Conservation (phyloP, 306 rosid genomes). For the Astragalus membranaceus region DNA sequence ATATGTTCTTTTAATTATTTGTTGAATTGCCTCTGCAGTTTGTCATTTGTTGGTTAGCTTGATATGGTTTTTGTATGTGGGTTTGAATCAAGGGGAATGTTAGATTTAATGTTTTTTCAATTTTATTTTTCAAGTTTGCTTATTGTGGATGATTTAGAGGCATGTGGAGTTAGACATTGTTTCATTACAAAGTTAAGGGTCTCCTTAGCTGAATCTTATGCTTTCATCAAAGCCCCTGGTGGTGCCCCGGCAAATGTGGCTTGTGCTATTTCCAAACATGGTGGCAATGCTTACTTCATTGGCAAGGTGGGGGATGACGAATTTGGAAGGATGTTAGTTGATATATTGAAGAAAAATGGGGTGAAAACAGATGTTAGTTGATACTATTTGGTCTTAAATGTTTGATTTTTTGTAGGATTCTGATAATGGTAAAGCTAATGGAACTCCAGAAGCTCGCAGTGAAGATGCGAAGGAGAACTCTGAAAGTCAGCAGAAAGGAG, state of each 20-base stretch:
- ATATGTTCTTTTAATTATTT: not conserved
- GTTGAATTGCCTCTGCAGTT: not conserved
- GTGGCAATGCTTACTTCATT: slow-evolving; percentile 56
- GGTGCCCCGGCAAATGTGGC: slow-evolving; percentile 78
- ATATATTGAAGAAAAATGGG: slow-evolving; percentile 40
- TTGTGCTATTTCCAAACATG: slow-evolving; percentile 60
- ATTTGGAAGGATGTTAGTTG: slow-evolving; percentile 57
- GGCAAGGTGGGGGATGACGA: slow-evolving; percentile 74
- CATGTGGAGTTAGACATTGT: not conserved
- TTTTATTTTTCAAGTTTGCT: not conserved
- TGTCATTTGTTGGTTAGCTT: not conserved
- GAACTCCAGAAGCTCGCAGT: slow-evolving; percentile 32
- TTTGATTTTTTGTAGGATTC: slow-evolving; percentile 39
- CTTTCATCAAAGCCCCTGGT: slow-evolving; percentile 65
- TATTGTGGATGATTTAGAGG: not conserved
- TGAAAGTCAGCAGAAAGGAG: slow-evolving; percentile 49
- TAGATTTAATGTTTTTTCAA: not conserved
- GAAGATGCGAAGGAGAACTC: slow-evolving; percentile 49
- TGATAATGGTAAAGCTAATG: slow-evolving; percentile 44
- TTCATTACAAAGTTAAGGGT: not conserved
- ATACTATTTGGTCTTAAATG: not conserved
- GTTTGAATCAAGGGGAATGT: not conserved
- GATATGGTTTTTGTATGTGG: not conserved
- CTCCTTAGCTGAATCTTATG: slow-evolving; percentile 54
- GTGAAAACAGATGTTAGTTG: slow-evolving; percentile 47